phyloP scores from a whole-genome alignment of 305 asterid species.

The Ajuga reptans region DNA sequence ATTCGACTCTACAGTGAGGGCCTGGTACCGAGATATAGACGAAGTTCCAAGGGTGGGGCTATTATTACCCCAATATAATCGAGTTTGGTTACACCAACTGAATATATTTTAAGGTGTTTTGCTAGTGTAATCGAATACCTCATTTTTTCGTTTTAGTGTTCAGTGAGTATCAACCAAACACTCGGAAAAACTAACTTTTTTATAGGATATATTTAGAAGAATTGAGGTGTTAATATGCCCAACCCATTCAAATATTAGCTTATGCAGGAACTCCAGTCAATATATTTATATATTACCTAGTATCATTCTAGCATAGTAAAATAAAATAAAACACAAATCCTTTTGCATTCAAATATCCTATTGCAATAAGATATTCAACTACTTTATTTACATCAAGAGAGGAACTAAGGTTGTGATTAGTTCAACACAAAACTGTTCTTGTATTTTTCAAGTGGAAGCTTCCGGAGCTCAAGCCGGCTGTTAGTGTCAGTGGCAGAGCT shows the following conservation, averaged over 20 bases:
- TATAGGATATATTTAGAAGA: too few relatives aligned
- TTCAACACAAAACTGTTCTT: conserved; percentile 26
- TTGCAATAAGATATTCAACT: neutral
- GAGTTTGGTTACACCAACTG: too few relatives aligned
- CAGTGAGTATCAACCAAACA: too few relatives aligned
- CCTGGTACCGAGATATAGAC: too few relatives aligned
- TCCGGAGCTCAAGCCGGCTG: conserved; percentile 33
- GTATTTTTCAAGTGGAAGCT: conserved; percentile 39
- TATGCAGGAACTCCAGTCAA: neutral
- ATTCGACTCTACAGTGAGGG: too few relatives aligned
- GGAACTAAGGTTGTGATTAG: neutral
- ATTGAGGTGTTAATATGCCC: too few relatives aligned
- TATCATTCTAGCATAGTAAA: neutral
- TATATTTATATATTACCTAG: neutral
- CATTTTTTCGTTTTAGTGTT: too few relatives aligned
- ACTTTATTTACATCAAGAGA: conserved; percentile 26
- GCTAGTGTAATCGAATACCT: too few relatives aligned
- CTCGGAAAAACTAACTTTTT: too few relatives aligned
- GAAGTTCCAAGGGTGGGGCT: too few relatives aligned
- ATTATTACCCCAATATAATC: too few relatives aligned
- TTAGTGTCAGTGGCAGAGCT: conserved; percentile 6
- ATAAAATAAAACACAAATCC: neutral
- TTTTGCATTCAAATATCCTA: neutral
- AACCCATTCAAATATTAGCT: neutral
- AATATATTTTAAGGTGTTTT: too few relatives aligned